phyloP scores from a whole-genome alignment of 2,329 filamentous ascomycete genomes.

The Ophiostoma angusticollis region DNA sequence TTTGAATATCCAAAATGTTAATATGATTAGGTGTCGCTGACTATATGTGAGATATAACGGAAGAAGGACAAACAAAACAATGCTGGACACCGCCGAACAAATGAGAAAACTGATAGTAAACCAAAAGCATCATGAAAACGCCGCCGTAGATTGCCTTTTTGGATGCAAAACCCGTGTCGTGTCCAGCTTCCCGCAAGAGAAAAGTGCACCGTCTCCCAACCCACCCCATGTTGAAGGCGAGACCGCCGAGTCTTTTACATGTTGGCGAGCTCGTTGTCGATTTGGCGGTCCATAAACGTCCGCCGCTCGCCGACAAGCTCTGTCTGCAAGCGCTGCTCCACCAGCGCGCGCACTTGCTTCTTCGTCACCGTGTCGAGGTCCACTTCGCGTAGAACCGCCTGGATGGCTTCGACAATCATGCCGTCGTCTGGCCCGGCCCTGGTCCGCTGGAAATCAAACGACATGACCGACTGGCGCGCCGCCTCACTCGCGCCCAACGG shows the following conservation, averaged over 20 bases:
- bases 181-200: background rate
- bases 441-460: constrained; percentile 49
- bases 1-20: too few relatives aligned
- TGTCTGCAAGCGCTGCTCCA: constrained; percentile 86
- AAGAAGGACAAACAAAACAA: too few relatives aligned
- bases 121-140: too few relatives aligned
- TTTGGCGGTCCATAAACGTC: constrained; percentile 81
- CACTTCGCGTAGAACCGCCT: constrained; percentile 69
- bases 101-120: too few relatives aligned
- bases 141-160: too few relatives aligned
- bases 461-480: constrained; percentile 36
- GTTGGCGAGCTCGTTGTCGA: constrained; percentile 84
- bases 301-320: constrained; percentile 76
- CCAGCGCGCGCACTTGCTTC: constrained; percentile 85
- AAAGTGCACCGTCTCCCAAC: background rate
- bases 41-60: too few relatives aligned
- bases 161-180: too few relatives aligned
- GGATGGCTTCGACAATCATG: constrained; percentile 73
- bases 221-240: too few relatives aligned
- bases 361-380: constrained; percentile 96
- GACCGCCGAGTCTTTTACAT: too few relatives aligned
- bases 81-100: too few relatives aligned
- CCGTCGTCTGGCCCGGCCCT: constrained; percentile 60
- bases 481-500: constrained; percentile 28
- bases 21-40: too few relatives aligned